Evolutionary conservation across 139 green algal species (phyloP).

Genomic region (Volvox africanus): DNA sequence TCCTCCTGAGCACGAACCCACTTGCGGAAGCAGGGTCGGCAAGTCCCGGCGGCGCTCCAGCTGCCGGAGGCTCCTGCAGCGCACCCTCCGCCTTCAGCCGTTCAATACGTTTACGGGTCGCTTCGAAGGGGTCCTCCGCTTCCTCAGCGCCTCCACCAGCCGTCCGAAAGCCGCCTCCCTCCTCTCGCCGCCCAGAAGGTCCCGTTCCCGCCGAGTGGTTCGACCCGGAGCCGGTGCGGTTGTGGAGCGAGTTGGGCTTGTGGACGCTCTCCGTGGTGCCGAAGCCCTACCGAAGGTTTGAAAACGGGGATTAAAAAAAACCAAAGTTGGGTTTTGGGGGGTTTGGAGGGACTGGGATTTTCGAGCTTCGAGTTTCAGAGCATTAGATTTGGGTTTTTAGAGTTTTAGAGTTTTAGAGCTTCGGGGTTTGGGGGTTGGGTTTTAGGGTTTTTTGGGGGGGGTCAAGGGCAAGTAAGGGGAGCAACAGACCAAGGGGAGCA

Average conservation of each 20-base stretch:
- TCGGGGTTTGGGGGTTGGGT: too few relatives aligned
- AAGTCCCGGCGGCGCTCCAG: constrained; percentile 1
- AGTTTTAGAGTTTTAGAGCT: too few relatives aligned
- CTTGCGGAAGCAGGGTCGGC: neutral
- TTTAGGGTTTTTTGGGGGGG: too few relatives aligned
- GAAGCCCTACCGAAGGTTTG: neutral
- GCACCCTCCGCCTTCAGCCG: constrained; percentile 65
- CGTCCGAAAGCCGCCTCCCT: neutral
- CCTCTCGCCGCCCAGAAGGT: neutral
- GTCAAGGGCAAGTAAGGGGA: too few relatives aligned
- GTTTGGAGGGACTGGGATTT: too few relatives aligned
- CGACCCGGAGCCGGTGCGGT: neutral
- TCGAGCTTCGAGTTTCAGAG: too few relatives aligned
- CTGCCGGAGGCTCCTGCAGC: constrained; percentile 15
- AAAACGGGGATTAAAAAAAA: too few relatives aligned
- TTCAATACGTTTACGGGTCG: constrained; percentile 81
- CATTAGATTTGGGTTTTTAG: too few relatives aligned
- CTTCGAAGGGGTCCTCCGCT: constrained; percentile 73
- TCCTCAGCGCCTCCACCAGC: constrained; percentile 4
- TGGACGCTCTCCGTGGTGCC: constrained; percentile 32
- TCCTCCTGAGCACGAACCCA: neutral
- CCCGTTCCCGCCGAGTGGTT: neutral
- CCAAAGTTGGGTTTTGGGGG: too few relatives aligned
- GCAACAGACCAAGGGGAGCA: too few relatives aligned
- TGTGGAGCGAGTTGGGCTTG: neutral